Base-by-base conservation (phyloP, 2,329 filamentous ascomycete genomes). In the Periconia sp. region DNA sequence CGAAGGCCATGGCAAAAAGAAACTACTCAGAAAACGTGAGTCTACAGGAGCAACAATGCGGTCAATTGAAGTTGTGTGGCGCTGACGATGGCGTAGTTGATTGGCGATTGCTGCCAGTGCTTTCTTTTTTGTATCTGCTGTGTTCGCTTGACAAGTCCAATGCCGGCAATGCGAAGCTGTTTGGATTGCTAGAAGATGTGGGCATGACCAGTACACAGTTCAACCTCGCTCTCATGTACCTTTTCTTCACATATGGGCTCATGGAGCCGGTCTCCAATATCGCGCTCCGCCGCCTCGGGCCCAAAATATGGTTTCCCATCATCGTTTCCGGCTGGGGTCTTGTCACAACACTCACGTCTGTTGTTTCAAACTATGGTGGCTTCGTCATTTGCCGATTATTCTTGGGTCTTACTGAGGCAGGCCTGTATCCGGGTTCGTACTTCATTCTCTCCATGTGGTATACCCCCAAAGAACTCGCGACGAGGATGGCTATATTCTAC, bases 401-500 rank as follows among this genome's bases (percentile, higher is more conserved):
- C 40, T 49, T 63, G 40, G 60, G 61, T 1, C 33, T 61, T n/a
- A 52, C 52, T 11, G 61, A 62, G 42, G 59, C 56, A 18, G 45
- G 50, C 18, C 55, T 56, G 42, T 60, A 54, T 30, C 56, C 60
- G 5, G 68, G 69, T 18, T 63, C 62, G 2, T 46, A 67, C 10
- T 63, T 61, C 40, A 47, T 69, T 33, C 49, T 70, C 2, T 59
- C 56, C 3, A 45, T 52, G 15, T 71, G 58, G 47, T 71, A 71
- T 49, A 71, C 64, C 5, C 55, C 54, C 20, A 61, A 60, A 41
- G 67, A 71, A 48, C 54, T 68, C 44, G 62, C 62, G 9, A 56
- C 59, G 2, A 53, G 67, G n/a, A 61, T 63, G 19, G 55, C 67
- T 1, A 49, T 66, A 18, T 50, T 73, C 46, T 64, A 72, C 54